Conservation (phyloP, 1,139 yeast species). For the Blastobotrys arbuscula region DNA sequence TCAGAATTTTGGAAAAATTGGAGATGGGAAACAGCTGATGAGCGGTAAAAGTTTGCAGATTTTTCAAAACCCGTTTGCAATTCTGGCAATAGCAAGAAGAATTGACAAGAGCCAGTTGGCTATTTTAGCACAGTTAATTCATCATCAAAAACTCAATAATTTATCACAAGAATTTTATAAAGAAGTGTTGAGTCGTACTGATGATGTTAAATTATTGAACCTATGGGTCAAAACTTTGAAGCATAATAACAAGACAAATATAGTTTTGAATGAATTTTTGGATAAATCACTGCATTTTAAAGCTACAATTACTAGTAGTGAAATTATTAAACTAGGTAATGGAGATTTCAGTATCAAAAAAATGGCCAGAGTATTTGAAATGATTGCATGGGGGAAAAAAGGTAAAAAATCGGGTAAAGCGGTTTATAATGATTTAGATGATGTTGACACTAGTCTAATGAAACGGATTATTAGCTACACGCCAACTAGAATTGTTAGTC, state of each 20-base stretch:
- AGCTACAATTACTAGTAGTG: constrained; percentile 5
- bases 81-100: not conserved
- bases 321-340: constrained; percentile 11
- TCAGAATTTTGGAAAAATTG: not conserved
- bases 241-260: not conserved
- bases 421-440: constrained; percentile 11
- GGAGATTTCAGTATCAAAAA: constrained; percentile 9
- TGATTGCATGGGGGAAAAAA: constrained; percentile 22
- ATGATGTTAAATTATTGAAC: not conserved
- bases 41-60: not conserved
- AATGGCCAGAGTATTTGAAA: constrained; percentile 21
- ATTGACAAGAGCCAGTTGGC: not conserved
- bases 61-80: not conserved
- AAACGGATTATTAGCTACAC: constrained; percentile 11
- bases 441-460: constrained; percentile 15
- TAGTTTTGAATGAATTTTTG: constrained; percentile 3
- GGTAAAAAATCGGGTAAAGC: not conserved
- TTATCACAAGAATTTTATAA: too few species aligned
- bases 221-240: constrained; percentile 1
- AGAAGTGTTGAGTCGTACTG: not conserved
- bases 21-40: not conserved
- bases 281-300: constrained; percentile 5
- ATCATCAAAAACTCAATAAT: not conserved
- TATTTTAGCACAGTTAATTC: not conserved
- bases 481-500: constrained; percentile 6